These are phyloP conservation scores for Apiospora marii DNA, from an alignment of 2,329 filamentous ascomycete species.

Conservation along the genomic window DNA sequence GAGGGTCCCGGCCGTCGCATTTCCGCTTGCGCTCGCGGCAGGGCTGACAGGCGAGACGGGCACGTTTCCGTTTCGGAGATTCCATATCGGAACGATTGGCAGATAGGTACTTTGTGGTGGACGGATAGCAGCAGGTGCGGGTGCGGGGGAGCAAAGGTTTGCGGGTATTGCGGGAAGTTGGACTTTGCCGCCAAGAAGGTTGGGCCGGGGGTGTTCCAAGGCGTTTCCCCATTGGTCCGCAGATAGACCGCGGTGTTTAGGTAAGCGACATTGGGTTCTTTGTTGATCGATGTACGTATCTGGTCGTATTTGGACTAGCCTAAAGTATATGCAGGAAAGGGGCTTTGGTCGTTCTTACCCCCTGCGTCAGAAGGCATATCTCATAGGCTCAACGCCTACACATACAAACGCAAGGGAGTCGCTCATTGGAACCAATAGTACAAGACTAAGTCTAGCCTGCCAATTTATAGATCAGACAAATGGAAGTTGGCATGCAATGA, in stretches of 20 bases:
- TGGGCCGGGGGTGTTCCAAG: not conserved
- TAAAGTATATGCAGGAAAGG: not conserved
- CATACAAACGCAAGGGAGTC: no score
- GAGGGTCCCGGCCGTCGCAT: conserved; percentile 58
- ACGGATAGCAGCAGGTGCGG: not conserved
- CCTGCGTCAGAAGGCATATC: no score
- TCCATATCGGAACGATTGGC: conserved; percentile 3
- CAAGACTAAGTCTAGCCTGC: no score
- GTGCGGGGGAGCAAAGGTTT: not conserved
- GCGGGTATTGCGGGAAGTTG: conserved; percentile 21
- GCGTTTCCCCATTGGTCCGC: not conserved
- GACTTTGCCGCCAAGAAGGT: not conserved
- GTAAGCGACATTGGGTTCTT: not conserved
- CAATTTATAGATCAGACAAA: no score
- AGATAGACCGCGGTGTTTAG: not conserved
- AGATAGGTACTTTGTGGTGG: not conserved
- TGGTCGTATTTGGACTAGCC: not conserved
- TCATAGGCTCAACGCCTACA: no score
- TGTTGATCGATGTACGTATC: not conserved
- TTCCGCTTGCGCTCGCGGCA: conserved; percentile 64
- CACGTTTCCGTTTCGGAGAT: conserved; percentile 40
- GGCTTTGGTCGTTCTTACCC: no score
- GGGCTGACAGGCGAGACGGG: conserved; percentile 55
- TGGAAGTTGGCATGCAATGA: no score
- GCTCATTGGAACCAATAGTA: no score